Evolutionary conservation across 2,329 filamentous ascomycete species (phyloP), one percentile per base, ranked within the genome.

Genomic region (Rhynchosporium secalis): DNA sequence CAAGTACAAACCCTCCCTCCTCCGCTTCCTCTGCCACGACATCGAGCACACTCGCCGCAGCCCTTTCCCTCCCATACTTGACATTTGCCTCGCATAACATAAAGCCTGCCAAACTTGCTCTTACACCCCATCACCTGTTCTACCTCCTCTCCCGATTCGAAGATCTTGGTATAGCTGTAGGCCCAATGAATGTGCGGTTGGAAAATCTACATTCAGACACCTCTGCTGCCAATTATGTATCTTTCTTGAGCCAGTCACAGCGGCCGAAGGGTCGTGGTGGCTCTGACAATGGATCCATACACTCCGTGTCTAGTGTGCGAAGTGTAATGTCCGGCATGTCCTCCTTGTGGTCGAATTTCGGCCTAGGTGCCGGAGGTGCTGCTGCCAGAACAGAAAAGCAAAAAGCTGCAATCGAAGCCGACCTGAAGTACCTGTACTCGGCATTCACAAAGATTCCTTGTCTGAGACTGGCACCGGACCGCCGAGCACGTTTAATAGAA

Each of bases 281-380:
- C 36, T 90, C 90, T 54, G 94, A 98, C 77, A 87, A 89, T 60
- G 91, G 92, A 70, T 98, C 95, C 1, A 91, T 98, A 68, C 92
- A 93, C 72, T 98, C 95, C 6, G 92, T 97, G 47, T 96, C 94
- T 29, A 98, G 95, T 78, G 91, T 99, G 69, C 88, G 94, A 74
- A 98, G 94, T 76, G 93, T 96, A 72, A 94, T 98, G 90, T 96
- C 95, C 33, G 91, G 91, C 76, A 96, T 99, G 90, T 95, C 92
- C 62, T 88, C 91, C 13, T 79, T 98, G 51, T 98, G 93, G 94
- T 89, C 91, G 28, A 92, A 88, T 71, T 87, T 98, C 68, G 90
- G 93, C 29, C 84, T 97, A 33, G 87, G 87, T 64, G 88, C 90
- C 49, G 90, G 88, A 76, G 91, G 91, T 71, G 88, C 90, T 47